phyloP scores from a whole-genome alignment of 2,329 filamentous ascomycete genomes.

The Botryotinia narcissicola region DNA sequence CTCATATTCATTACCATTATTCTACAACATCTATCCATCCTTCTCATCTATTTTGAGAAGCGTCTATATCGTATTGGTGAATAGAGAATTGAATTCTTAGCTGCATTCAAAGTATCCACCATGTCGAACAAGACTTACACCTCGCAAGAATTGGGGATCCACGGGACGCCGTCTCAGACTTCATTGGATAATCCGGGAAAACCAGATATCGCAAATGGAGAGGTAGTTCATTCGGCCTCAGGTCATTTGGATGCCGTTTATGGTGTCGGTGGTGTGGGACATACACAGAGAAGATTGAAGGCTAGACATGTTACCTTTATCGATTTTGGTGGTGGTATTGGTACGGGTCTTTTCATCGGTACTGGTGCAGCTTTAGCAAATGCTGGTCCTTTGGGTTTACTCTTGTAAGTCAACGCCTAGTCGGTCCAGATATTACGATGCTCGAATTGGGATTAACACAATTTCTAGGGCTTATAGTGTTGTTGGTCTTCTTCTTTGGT shows the following conservation, averaged over 20 bases:
- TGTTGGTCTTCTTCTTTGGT: conserved; percentile 38
- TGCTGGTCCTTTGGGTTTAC: conserved; percentile 48
- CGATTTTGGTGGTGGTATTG: conserved; percentile 39
- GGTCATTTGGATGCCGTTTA: conserved; percentile 12
- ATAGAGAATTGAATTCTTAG: conserved; percentile 15
- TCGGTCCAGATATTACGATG: rapidly evolving
- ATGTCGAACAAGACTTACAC: conserved; percentile 12
- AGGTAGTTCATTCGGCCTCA: conserved; percentile 14
- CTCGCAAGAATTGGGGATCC: conserved; percentile 3
- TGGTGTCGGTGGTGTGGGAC: conserved; percentile 13
- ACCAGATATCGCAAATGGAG: conserved; percentile 15
- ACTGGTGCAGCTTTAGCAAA: conserved; percentile 46
- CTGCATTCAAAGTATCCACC: conserved; percentile 18
- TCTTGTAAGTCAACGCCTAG: conserved; percentile 36
- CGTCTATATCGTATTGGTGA: conserved; percentile 15
- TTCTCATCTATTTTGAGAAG: background rate
- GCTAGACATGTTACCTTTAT: conserved; percentile 18
- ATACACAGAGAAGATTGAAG: conserved; percentile 12
- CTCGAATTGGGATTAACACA: background rate
- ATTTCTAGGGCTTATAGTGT: conserved; percentile 41
- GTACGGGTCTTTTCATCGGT: conserved; percentile 53
- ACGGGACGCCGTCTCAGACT: background rate
- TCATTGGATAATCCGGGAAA: conserved; percentile 4
- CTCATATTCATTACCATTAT: background rate
- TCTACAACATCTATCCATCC: conserved; percentile 2